Percentiles rank a stretch among this genome's conserved stretches.
Conservation (phyloP, 1,284 basidiomycete species). For the Hymenochaete sp. region DNA sequence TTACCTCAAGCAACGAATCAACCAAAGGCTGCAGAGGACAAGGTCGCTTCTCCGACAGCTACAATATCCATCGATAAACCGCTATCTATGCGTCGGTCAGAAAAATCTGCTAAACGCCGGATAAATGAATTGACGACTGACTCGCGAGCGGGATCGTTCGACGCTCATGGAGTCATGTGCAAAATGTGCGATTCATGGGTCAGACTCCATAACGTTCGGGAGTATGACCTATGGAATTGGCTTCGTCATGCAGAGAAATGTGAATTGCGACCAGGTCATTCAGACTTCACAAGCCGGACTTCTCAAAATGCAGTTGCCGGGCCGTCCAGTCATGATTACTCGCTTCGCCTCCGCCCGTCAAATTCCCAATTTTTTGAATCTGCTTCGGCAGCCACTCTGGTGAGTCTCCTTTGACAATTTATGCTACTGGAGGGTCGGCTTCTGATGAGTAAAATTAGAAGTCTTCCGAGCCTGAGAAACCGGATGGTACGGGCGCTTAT, state of each 20-base stretch:
- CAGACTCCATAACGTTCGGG: slow-evolving; percentile 11
- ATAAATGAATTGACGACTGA: slow-evolving; percentile 5
- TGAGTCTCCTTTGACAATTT: neutral
- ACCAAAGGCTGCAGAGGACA: too few relatives aligned
- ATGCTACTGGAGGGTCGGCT: neutral
- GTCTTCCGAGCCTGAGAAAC: too few relatives aligned
- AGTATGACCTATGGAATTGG: slow-evolving; percentile 17
- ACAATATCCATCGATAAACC: neutral
- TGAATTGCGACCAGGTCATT: slow-evolving; percentile 3
- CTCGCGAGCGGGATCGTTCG: slow-evolving; percentile 1
- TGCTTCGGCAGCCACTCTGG: too few relatives aligned
- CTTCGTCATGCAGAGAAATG: slow-evolving; percentile 15
- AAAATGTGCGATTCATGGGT: slow-evolving; percentile 12
- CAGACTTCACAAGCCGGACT: too few relatives aligned
- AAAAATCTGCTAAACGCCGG: slow-evolving; percentile 8
- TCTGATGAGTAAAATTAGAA: too few relatives aligned
- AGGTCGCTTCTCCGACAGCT: neutral
- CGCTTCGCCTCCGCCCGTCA: too few relatives aligned
- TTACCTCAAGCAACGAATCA: neutral
- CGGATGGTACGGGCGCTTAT: too few relatives aligned
- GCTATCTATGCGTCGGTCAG: neutral
- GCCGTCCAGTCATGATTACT: too few relatives aligned
- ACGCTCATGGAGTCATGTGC: slow-evolving; percentile 13
- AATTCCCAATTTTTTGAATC: too few relatives aligned
- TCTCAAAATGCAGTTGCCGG: too few relatives aligned